phyloP scores from a whole-genome alignment of 768 basidiomycete genomes.

The Dentipellis sp. region DNA sequence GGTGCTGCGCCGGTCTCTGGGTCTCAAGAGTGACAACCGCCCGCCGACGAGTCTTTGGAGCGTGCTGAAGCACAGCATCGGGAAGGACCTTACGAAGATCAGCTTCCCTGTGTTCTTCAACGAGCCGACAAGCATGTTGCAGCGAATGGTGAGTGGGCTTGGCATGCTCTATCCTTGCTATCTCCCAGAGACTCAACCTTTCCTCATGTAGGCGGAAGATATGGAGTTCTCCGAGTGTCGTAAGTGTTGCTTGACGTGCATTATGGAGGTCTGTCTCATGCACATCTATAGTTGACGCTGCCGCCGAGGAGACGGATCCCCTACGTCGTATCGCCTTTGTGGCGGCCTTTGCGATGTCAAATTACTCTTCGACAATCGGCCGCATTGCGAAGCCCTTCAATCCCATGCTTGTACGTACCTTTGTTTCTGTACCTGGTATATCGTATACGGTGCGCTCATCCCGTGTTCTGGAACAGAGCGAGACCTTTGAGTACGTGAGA shows the following conservation, averaged over 20 bases:
- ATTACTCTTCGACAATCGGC: constrained; percentile 94
- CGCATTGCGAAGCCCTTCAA: constrained; percentile 97
- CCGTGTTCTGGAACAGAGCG: constrained; percentile 40
- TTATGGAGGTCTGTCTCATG: background rate
- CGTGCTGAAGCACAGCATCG: constrained; percentile 90
- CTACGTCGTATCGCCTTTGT: constrained; percentile 84
- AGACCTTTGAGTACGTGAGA: constrained; percentile 92
- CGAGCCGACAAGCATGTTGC: constrained; percentile 93
- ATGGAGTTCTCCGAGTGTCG: constrained; percentile 95
- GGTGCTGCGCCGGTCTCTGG: constrained; percentile 48
- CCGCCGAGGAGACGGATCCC: constrained; percentile 66
- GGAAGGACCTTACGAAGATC: constrained; percentile 95
- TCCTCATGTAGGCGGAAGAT: constrained; percentile 58
- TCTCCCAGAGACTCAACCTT: background rate
- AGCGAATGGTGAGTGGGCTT: constrained; percentile 63
- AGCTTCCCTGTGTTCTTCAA: constrained; percentile 92
- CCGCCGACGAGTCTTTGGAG: constrained; percentile 91
- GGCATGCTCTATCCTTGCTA: background rate
- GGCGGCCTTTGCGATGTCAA: constrained; percentile 95
- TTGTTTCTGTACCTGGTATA: background rate
- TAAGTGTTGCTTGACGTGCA: constrained; percentile 29
- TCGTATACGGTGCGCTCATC: background rate
- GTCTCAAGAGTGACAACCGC: constrained; percentile 63
- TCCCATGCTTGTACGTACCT: constrained; percentile 70
- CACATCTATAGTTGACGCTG: constrained; percentile 61